Base-by-base conservation (phyloP, 345 rosid species). In the Bretschneidera sinensis region DNA sequence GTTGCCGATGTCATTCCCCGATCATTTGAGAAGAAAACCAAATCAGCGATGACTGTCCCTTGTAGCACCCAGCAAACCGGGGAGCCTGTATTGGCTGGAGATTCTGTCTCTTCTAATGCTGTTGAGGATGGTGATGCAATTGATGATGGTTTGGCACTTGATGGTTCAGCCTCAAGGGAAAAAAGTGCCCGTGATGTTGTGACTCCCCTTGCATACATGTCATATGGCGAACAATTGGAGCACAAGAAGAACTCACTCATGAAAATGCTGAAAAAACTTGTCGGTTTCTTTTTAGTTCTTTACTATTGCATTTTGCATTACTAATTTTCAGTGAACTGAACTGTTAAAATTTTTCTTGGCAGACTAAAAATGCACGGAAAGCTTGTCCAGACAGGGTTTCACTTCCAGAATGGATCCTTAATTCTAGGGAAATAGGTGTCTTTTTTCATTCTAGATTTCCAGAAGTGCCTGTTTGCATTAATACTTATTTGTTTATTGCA, bases 341-440 rank as follows among this genome's bases (percentile, higher is more conserved):
- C 28, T 65, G 11, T 54, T 55, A 11, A 59, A 53, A 57, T 65
- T 54, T 19, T 54, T 62, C 34, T 48, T 69, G 71, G 73, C 89
- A 90, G 99, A 85, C 99, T 33, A 85, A 90, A 71, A 90, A 78
- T 66, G 85, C 96, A 11, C 96, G 96, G 51, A 90, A 86, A 80
- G 97, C 92, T 59, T 94, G 99, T 76, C 97, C 92, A 6, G 76
- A 68, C 74, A 97, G 95, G 34, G 71, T 74, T 69, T 78, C 92
- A 61, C 85, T 90, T 72, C 99, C 97, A 21, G 79, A 86, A 66
- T 94, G 96, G 97, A 68, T 90, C 65, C 81, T 86, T 57, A 82
- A 82, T 54, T 79, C 99, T 10, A 83, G 79, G 75, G 99, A 94
- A 62, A 81, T 83, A 78, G 99, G 99, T 94, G 61, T n/a, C 33